Base-by-base conservation (phyloP, 2,329 filamentous ascomycete species). In the Teratosphaeria zuluensis region DNA sequence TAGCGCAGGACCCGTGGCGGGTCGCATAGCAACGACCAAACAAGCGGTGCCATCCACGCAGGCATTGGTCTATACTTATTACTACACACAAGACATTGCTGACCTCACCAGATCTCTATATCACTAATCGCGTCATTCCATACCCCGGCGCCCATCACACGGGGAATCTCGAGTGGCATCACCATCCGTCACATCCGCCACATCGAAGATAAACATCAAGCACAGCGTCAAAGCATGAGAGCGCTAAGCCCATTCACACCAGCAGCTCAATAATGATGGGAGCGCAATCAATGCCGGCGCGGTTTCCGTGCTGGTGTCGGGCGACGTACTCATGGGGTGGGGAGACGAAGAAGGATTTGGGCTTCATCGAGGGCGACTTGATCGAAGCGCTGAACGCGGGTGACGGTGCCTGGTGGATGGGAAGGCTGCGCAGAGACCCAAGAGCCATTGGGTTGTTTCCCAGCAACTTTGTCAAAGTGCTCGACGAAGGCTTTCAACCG, bases 321-420 rank as follows among this genome's bases (percentile, higher is more conserved):
- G 72, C 72, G 3, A 72, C 73, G n/a, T 74, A 74, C 59, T 74
- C 72, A 32, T 74, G 72, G 72, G 72, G 72, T 51, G 72, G 72
- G 58, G 72, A 74, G 86, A 92, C 88, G 28, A 95, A 95, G 78
- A 86, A 88, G 73, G 94, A 99, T 72, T 81, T 99, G 59, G 94
- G 94, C 16, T 99, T 99, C 75, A 88, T 99, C 66, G 94, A 99
- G 75, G 94, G 94, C 63, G 94, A 99, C 75, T 76, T 99, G 65
- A 99, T 99, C 73, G 94, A 99, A 82, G 96, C 92, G 70, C 81
- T 99, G 56, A 99, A 99, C 73, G 94, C 94, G 21, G 94, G 94
- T 63, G 94, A 99, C 76, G 94, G 94, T 56, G 92, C 90, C 53
- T 99, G 94, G 94, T 99, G 94, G 94, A 96, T 92, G 76, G 94